Base-by-base conservation (phyloP, 768 basidiomycete genomes). In the Termitomyces sp. region DNA sequence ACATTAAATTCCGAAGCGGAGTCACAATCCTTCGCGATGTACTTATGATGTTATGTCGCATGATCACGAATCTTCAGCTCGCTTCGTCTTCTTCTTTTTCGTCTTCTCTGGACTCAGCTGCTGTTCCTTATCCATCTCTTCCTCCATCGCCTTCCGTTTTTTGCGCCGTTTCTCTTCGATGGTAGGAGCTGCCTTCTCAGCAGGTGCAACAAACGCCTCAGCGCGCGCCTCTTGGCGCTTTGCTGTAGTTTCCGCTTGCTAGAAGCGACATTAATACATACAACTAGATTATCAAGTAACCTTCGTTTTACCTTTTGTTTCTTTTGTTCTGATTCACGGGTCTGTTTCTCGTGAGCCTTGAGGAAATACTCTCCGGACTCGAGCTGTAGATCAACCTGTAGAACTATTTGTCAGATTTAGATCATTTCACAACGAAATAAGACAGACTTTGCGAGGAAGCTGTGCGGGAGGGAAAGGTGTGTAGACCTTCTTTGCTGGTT, bases 391-490 rank as follows among this genome's bases (percentile, higher is more conserved):
- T 99, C 97, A 68, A 98, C 78, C 88, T 93, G 44, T 10, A 50
- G 3, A 48, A 12, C 18, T 20, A 55, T 50, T 3, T 60, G 32
- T 58, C 40, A 49, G 49, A 35, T 16, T 16, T 5, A 55, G 13
- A 30, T 35, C 33, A 38, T 36, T 32, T 56, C 30, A 38, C 16
- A 50, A 26, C 32, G 43, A 18, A 23, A 57, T 35, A 20, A 50
- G 30, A 50, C 73, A 56, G 66, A 92, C 92, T 82, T 98, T 98
- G 66, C 93, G 87, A 40, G 95, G 96, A 59, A 84, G 81, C 69
- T 98, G 97, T 8, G 95, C 78, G 35, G 97, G 97, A 40, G 97
- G 97, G 84, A 98, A 99, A 1, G 97, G 97, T n/a, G 97, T 98
- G 73, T 98, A 98, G 16, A 86, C 80, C 72, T 96, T 96, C 84